phyloP scores from a whole-genome alignment of 768 basidiomycete genomes.

The Neoboletus magnificus region DNA sequence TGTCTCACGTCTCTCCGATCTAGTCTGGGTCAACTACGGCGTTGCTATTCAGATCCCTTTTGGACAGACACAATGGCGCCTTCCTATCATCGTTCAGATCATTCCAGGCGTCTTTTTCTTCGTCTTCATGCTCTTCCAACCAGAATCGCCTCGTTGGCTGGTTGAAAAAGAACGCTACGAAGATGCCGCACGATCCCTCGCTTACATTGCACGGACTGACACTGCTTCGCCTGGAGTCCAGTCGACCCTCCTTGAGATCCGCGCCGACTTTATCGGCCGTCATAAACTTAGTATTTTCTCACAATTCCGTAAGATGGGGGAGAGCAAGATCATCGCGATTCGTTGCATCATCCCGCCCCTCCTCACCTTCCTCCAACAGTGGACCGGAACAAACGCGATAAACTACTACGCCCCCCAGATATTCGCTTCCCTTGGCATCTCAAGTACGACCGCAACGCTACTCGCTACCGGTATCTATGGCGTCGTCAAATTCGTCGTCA shows the following conservation, averaged over 20 bases:
- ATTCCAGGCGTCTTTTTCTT: slow-evolving; percentile 40
- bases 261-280: slow-evolving; percentile 34
- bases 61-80: slow-evolving; percentile 36
- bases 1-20: not conserved
- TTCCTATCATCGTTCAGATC: slow-evolving; percentile 37
- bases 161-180: slow-evolving; percentile 35
- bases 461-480: slow-evolving; percentile 42
- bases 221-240: slow-evolving; percentile 28
- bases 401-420: slow-evolving; percentile 40
- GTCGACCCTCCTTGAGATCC: slow-evolving; percentile 34
- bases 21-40: slow-evolving; percentile 39
- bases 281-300: slow-evolving; percentile 20
- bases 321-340: slow-evolving; percentile 26
- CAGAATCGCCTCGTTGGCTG: slow-evolving; percentile 43
- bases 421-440: slow-evolving; percentile 36
- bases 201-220: slow-evolving; percentile 25
- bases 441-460: slow-evolving; percentile 29
- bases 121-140: slow-evolving; percentile 35
- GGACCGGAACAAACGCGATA: slow-evolving; percentile 41
- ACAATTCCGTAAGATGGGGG: slow-evolving; percentile 36
- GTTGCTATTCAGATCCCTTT: slow-evolving; percentile 24
- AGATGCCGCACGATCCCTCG: slow-evolving; percentile 32
- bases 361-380: slow-evolving; percentile 38
- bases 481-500: slow-evolving; percentile 36
- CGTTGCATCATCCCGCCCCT: slow-evolving; percentile 33